Evolutionary conservation across 2,329 filamentous ascomycete genomes (phyloP), one percentile per base, ranked within the genome.

Genomic region (Didymella pinodella): DNA sequence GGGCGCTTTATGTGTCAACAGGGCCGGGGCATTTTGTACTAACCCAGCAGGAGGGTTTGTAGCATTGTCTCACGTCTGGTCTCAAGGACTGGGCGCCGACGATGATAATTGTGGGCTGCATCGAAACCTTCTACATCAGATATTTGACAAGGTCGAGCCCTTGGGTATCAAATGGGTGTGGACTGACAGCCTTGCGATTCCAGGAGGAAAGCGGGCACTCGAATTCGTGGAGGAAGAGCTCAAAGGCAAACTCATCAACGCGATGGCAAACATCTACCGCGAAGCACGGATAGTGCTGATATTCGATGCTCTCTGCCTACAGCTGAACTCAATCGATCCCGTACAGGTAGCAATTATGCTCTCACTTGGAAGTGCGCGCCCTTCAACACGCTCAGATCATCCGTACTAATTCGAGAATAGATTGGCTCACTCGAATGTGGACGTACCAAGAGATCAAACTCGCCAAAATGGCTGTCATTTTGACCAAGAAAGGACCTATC

Each of bases 351-450:
- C 36, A 10, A 20, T 40, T 11, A 40, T 40, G 36, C 36, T 40
- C 16, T 40, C 36, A 18, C 36, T 40, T 8, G 36, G 36, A 40
- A 40, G 36, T 40, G 18, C 36, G 36, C 20, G 11, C 36, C 7
- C 36, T 40, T 11, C n/a, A 20, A 40, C 8, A 36, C 16, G 36
- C 18, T 11, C 3, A 40, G 7, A 20, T 38, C 36, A 20, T 40
- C 2, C 7, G 7, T 11, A 7, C 36, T 40, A 22, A 40, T 2
- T 11, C 7, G 7, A 20, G n/a, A 11, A 7, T 6, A 40, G 36
- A 40, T 6, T 40, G 36, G 36, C 36, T 47, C 26, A 47, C 44
- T 28, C 29, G 29, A 29, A 47, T 47, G 44, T 47, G 44, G 44
- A 47, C 44, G 29, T 32, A 47, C 6, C 44, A 47, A 22, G 44